Conservation (phyloP, 2,329 filamentous ascomycete species). For the Raffaelea ambrosiae region DNA sequence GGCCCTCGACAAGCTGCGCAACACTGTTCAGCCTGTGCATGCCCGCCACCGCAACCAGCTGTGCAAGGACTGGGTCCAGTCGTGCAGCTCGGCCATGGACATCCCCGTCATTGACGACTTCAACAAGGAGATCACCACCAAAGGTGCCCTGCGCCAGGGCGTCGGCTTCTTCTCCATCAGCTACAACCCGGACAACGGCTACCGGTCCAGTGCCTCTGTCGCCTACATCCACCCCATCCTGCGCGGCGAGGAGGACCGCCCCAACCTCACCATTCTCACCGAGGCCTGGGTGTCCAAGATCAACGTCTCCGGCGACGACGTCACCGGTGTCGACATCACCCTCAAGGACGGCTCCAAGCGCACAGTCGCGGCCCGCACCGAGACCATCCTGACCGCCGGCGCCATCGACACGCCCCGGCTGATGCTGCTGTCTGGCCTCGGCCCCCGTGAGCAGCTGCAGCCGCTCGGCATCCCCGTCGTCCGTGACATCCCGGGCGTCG, state of each 20-base stretch:
- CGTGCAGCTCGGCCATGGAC: constrained; percentile 68
- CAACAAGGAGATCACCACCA: constrained; percentile 71
- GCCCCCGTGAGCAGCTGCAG: constrained; percentile 44
- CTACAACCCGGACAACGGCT: constrained; percentile 83
- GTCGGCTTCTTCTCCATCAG: constrained; percentile 87
- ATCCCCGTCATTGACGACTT: constrained; percentile 81
- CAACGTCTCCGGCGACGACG: constrained; percentile 53
- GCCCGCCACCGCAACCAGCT: constrained; percentile 80
- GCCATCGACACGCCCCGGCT: constrained; percentile 72
- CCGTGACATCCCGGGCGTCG: constrained; percentile 49
- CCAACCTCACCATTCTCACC: constrained; percentile 79
- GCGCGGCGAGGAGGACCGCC: constrained; percentile 69
- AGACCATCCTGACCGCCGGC: constrained; percentile 73
- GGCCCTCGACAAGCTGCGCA: constrained; percentile 73
- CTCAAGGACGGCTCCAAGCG: constrained; percentile 40
- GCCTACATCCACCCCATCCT: constrained; percentile 91
- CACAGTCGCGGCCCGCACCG: constrained; percentile 56
- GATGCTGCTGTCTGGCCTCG: constrained; percentile 49
- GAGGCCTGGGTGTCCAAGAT: constrained; percentile 81
- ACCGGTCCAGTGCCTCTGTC: constrained; percentile 76
- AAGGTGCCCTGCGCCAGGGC: constrained; percentile 63
- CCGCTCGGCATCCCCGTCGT: constrained; percentile 47
- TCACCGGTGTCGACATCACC: constrained; percentile 64
- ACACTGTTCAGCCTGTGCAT: constrained; percentile 86
- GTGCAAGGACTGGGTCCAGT: constrained; percentile 80